Percentiles rank a stretch among this genome's conserved stretches.
phyloP scores from a whole-genome alignment of 202 grass and related monocot species.

The Sporobolus alterniflorus region DNA sequence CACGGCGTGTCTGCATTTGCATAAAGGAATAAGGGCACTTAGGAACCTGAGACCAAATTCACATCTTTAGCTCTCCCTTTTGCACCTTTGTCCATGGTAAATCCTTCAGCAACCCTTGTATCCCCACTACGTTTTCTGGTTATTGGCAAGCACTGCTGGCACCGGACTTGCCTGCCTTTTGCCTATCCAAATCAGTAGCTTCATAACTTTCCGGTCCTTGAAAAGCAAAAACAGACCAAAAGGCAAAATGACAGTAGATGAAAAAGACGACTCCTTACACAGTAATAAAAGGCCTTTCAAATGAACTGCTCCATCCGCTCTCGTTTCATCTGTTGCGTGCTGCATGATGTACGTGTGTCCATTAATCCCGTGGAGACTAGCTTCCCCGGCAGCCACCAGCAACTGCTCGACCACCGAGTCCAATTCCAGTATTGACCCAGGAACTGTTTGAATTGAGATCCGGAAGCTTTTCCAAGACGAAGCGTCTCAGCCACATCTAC shows the following conservation, averaged over 20 bases:
- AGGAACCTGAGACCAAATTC: background rate
- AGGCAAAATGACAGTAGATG: background rate
- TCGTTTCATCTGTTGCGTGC: background rate
- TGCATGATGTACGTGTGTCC: background rate
- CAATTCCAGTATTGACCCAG: background rate
- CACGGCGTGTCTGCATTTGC: background rate
- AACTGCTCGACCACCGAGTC: background rate
- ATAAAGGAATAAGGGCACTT: background rate
- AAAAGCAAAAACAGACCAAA: background rate
- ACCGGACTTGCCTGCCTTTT: constrained; percentile 15
- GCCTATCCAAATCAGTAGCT: background rate
- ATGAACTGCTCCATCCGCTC: background rate
- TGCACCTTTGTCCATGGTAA: background rate
- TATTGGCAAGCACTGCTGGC: background rate
- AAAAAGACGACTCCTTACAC: too few relatives aligned
- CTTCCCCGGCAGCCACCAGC: background rate
- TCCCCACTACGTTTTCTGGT: background rate
- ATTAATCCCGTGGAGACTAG: background rate
- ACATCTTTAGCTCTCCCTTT: background rate
- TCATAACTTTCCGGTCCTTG: background rate
- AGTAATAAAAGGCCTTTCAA: background rate
- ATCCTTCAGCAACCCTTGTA: background rate
- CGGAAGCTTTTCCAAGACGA: background rate
- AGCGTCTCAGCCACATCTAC: background rate
- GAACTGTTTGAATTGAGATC: background rate